These are phyloP conservation scores for Kwoniella dejecticola DNA, from an alignment of 768 basidiomycete genomes.

Conservation along the genomic window DNA sequence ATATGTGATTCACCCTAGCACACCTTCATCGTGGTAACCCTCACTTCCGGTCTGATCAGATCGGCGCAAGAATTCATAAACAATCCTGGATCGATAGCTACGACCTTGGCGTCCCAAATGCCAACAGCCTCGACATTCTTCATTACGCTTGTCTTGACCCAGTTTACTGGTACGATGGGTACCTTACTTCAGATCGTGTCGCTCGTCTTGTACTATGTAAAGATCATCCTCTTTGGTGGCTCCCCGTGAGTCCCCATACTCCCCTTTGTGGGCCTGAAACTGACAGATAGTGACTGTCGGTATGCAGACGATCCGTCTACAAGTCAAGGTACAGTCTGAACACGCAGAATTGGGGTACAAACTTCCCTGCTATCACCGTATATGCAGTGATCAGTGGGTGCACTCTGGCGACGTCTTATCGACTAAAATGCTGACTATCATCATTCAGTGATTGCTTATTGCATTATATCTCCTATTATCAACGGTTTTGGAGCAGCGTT, in stretches of 20 bases:
- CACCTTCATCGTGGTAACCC: constrained; percentile 86
- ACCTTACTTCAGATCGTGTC: constrained; percentile 78
- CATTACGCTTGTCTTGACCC: constrained; percentile 61
- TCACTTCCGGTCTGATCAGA: constrained; percentile 78
- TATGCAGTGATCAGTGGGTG: constrained; percentile 76
- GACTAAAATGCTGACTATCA: not conserved
- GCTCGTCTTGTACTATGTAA: constrained; percentile 84
- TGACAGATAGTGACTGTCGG: too few species aligned
- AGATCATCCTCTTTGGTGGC: constrained; percentile 79
- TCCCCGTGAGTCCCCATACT: constrained; percentile 58
- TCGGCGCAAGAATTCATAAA: constrained; percentile 67
- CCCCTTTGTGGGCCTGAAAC: too few species aligned
- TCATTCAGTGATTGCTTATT: constrained; percentile 62
- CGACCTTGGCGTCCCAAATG: constrained; percentile 72
- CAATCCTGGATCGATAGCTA: constrained; percentile 71
- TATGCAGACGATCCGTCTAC: constrained; percentile 65
- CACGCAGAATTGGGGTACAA: constrained; percentile 73
- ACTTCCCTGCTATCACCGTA: constrained; percentile 70
- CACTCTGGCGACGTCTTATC: too few species aligned
- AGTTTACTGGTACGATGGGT: constrained; percentile 70
- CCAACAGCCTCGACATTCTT: constrained; percentile 60
- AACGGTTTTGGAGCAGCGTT: constrained; percentile 81
- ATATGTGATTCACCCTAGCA: constrained; percentile 64
- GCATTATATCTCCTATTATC: constrained; percentile 88
- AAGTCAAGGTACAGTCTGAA: constrained; percentile 75